Percentiles rank a stretch among this genome's conserved stretches.
phyloP scores from a whole-genome alignment of 2,329 filamentous ascomycete species.

The Colletotrichum trifolii region DNA sequence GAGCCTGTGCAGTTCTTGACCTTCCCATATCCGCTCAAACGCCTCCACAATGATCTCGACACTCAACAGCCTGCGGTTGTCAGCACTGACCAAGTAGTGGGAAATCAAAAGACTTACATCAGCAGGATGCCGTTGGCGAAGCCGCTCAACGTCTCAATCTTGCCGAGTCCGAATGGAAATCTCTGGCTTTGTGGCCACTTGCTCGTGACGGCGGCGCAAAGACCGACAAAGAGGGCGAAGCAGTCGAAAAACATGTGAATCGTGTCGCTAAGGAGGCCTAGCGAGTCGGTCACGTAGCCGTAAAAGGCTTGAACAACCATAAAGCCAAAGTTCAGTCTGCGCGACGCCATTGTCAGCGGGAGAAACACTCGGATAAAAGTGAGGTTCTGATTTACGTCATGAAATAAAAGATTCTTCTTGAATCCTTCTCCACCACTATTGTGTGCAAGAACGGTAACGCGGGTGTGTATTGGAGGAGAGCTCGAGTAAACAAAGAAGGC shows the following conservation, averaged over 20 bases:
- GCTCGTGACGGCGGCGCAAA: constrained; percentile 92
- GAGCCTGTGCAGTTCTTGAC: constrained; percentile 84
- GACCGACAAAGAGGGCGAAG: constrained; percentile 87
- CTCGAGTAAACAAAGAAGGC: constrained; percentile 76
- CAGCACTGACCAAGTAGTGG: neutral
- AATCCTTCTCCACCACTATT: constrained; percentile 91
- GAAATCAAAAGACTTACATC: constrained; percentile 66
- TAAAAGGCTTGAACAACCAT: constrained; percentile 97
- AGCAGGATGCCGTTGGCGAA: constrained; percentile 97
- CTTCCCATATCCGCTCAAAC: constrained; percentile 85
- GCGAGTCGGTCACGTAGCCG: constrained; percentile 90
- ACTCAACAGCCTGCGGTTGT: constrained; percentile 78
- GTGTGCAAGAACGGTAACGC: constrained; percentile 83
- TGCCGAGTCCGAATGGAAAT: constrained; percentile 96
- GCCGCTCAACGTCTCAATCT: constrained; percentile 94
- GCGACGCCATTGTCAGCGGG: constrained; percentile 25
- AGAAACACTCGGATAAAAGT: constrained; percentile 1
- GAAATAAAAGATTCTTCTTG: constrained; percentile 95
- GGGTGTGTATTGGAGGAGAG: constrained; percentile 76
- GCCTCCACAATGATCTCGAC: constrained; percentile 97
- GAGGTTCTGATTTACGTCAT: constrained; percentile 73
- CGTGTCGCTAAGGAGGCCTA: constrained; percentile 95
- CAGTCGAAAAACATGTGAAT: constrained; percentile 99
- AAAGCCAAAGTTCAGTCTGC: constrained; percentile 89
- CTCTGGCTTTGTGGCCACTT: constrained; percentile 92